These are phyloP conservation scores for Wickerhamiella allomyrinae DNA, from an alignment of 805 yeast species.

Conservation along the genomic window DNA sequence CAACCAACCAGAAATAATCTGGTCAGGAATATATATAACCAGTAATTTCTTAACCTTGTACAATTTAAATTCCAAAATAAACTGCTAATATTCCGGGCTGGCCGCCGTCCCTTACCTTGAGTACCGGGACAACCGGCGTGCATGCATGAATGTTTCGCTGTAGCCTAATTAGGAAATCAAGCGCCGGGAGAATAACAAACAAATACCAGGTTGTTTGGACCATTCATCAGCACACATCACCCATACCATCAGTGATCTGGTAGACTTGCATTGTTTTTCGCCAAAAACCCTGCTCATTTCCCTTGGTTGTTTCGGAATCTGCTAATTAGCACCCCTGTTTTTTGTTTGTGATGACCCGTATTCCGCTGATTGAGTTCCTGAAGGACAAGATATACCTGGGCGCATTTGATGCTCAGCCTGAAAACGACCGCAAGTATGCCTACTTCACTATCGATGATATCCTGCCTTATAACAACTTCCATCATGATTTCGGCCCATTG, in stretches of 20 bases:
- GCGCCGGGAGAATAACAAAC: conserved; percentile 1
- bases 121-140: not conserved
- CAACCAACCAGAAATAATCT: too few species aligned
- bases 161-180: conserved; percentile 6
- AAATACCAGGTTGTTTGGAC: not conserved
- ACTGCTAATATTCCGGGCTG: too few species aligned
- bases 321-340: too few species aligned
- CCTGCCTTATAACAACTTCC: conserved; percentile 86
- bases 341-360: not conserved
- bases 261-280: not conserved
- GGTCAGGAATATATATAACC: too few species aligned
- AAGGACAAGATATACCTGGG: conserved; percentile 58
- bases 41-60: too few species aligned
- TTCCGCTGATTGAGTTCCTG: conserved; percentile 24
- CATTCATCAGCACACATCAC: conserved; percentile 1
- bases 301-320: too few species aligned
- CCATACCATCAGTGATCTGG: not conserved
- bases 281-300: too few species aligned
- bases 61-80: too few species aligned
- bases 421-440: conserved; percentile 58
- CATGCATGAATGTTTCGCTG: conserved; percentile 2
- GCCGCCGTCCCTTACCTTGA: not conserved
- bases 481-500: conserved; percentile 90
- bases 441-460: conserved; percentile 88
- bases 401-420: conserved; percentile 69